A percentile compares a stretch with the other conserved stretches of the same genome.
Conservation (phyloP, 139 green algal genomes). For the Volvox reticuliferus region DNA sequence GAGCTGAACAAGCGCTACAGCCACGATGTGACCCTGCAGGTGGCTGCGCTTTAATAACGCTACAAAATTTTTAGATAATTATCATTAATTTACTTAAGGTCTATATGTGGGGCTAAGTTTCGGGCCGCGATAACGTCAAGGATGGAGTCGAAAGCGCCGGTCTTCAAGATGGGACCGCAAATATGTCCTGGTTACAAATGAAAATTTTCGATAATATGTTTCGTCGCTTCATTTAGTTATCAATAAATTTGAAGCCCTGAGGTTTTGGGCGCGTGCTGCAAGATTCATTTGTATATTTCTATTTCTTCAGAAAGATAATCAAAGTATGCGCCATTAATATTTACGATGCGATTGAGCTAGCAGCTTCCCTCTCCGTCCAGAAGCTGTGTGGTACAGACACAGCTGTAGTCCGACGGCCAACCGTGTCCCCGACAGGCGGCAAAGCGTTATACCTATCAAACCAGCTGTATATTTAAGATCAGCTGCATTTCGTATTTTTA, state of each 20-base stretch:
- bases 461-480: not conserved
- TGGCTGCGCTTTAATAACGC: not conserved
- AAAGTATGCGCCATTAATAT: not conserved
- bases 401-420: not conserved
- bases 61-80: not conserved
- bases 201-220: no score
- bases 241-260: not conserved
- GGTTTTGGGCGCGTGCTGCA: not conserved
- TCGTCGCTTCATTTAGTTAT: not conserved
- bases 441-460: not conserved
- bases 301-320: not conserved
- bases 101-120: not conserved
- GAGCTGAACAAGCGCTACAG: not conserved
- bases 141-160: no score
- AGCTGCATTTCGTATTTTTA: not conserved
- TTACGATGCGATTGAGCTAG: not conserved
- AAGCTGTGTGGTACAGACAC: not conserved
- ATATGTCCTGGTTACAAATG: no score
- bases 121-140: no score
- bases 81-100: not conserved
- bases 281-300: not conserved
- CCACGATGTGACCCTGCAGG: not conserved
- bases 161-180: no score
- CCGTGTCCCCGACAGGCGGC: not conserved
- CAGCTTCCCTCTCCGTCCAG: not conserved